phyloP scores from a whole-genome alignment of 306 rosid species.

The Lathyrus tuberosus region DNA sequence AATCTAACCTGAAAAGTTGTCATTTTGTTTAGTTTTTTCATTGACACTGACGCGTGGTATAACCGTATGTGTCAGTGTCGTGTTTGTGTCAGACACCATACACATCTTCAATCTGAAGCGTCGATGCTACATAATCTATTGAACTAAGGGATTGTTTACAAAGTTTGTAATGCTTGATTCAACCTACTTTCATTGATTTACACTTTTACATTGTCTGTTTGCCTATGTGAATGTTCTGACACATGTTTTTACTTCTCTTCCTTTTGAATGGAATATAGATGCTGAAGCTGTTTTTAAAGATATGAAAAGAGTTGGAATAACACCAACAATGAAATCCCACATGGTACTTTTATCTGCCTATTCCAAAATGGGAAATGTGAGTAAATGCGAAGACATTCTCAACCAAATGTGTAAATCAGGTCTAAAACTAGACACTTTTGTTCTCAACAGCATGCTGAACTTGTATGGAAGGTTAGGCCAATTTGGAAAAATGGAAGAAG shows the following conservation, averaged over 20 bases:
- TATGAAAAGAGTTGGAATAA: constrained; percentile 82
- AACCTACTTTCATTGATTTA: not conserved
- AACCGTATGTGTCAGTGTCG: no score
- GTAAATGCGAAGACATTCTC: constrained; percentile 77
- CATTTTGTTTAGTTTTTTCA: not conserved
- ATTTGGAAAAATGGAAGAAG: constrained; percentile 78
- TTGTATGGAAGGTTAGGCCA: constrained; percentile 80
- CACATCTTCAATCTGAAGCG: not conserved
- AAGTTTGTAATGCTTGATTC: no score
- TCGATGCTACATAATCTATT: not conserved
- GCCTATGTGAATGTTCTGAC: not conserved
- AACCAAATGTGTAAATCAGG: constrained; percentile 76
- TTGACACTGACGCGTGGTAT: no score
- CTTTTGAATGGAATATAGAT: constrained; percentile 50
- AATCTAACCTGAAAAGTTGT: constrained; percentile 7
- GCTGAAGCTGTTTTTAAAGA: constrained; percentile 77
- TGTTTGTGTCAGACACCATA: not conserved
- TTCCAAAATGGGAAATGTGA: constrained; percentile 67
- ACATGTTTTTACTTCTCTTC: not conserved
- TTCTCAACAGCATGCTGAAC: constrained; percentile 84
- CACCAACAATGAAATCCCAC: constrained; percentile 92
- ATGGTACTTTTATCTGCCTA: constrained; percentile 87
- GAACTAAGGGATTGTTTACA: not conserved
- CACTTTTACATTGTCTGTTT: not conserved
- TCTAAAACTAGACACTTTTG: constrained; percentile 74